Percentiles rank a stretch among this genome's conserved stretches.
phyloP scores from a whole-genome alignment of 2,329 filamentous ascomycete genomes.

The Eurotiales sp. region DNA sequence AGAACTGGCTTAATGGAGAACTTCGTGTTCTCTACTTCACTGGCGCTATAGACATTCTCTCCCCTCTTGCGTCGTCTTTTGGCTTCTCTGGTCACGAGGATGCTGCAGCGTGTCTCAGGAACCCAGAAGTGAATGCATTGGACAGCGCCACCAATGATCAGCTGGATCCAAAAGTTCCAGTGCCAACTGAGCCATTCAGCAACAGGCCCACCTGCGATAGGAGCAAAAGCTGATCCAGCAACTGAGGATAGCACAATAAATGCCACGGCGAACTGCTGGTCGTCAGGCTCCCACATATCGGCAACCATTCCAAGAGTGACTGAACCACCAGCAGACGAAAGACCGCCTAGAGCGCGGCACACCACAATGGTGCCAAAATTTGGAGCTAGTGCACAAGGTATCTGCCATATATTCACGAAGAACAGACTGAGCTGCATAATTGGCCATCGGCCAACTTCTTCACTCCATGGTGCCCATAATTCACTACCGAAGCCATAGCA shows the following conservation, averaged over 20 bases:
- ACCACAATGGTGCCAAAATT: constrained; percentile 67
- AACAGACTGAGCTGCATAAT: constrained; percentile 69
- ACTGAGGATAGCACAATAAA: constrained; percentile 59
- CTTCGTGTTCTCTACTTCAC: constrained; percentile 60
- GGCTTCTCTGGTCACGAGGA: constrained; percentile 57
- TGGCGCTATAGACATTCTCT: constrained; percentile 65
- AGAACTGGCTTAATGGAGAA: constrained; percentile 56
- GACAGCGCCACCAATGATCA: constrained; percentile 54
- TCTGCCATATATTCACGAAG: constrained; percentile 72
- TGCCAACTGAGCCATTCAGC: constrained; percentile 48
- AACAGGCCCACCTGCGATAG: constrained; percentile 53
- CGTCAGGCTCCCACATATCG: constrained; percentile 57
- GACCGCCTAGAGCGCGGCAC: constrained; percentile 62
- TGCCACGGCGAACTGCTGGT: constrained; percentile 58
- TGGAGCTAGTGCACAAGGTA: constrained; percentile 66
- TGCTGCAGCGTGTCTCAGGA: constrained; percentile 57
- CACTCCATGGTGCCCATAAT: constrained; percentile 81
- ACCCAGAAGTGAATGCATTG: constrained; percentile 49
- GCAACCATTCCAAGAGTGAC: constrained; percentile 64
- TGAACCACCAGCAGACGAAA: constrained; percentile 61
- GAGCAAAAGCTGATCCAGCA: constrained; percentile 46
- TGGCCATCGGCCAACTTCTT: constrained; percentile 73
- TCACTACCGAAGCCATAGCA: constrained; percentile 81
- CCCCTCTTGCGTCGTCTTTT: constrained; percentile 54
- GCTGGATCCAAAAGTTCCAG: constrained; percentile 63